Base-by-base conservation (phyloP, 169 alveolate genomes). In the Plasmodium gonderi region DNA sequence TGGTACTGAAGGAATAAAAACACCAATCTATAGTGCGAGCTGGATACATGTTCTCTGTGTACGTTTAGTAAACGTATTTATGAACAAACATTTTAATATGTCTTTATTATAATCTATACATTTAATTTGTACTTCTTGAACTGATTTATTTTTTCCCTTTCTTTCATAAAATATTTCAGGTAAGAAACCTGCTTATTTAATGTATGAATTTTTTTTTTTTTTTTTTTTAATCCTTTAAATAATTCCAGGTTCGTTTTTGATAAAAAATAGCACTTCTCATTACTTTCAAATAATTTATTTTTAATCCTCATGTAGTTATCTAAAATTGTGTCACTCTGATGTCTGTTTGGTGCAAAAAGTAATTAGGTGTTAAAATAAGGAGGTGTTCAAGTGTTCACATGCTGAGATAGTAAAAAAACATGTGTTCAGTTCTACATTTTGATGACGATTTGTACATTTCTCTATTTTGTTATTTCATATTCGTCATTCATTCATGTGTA, bases 181-280 rank as follows among this genome's bases (percentile, higher is more conserved):
- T 83, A 47, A 69, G 92, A 69, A 64, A 72, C 20, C 44, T 83
- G 42, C 49, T 74, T 83, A 20, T 83, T 83, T 74, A 83, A 49
- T 14, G 83, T n/a, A 23, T 83, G 68, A 45, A 83, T 83, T 69
- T 83, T 83, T 69, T 83, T 83, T 64, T 76, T 83, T 83, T 74
- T 83, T 33, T 40, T 83, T 47, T 74, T 83, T 72, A 83, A 69
- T 69, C 92, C 92, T 69, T 72, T 83, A 72, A 83, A 83, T 45
- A 83, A 74, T 83, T 83, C 78, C 4, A 83, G 77, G 5, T 83
- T 83, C 17, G 92, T 83, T 51, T 83, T 83, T 9, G 92, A 83
- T 83, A 83, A 72, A 83, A 83, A 69, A 69, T 69, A 83, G 64
- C 92, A 83, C 29, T 72, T 83, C 77, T 83, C 92, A 20, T 83